Conservation (phyloP, 305 asterid species). For the Ajuga reptans region DNA sequence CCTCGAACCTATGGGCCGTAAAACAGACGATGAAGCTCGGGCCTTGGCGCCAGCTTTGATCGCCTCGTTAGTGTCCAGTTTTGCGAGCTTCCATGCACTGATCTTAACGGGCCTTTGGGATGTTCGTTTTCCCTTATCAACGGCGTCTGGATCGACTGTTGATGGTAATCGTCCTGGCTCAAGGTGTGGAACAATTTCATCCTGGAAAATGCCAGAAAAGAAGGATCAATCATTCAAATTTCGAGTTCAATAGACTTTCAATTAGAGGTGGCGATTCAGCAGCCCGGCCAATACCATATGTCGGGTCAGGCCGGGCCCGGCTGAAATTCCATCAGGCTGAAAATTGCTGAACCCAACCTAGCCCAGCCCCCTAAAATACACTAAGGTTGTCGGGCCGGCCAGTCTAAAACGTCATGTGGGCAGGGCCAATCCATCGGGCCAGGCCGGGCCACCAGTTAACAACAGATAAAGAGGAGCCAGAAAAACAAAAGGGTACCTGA, state of each 20-base stretch:
- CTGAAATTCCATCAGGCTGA: too few relatives aligned
- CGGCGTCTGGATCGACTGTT: slow-evolving; percentile 78
- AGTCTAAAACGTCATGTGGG: too few relatives aligned
- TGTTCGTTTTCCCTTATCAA: slow-evolving; percentile 56
- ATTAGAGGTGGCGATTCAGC: too few relatives aligned
- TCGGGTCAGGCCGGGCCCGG: too few relatives aligned
- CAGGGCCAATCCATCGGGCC: too few relatives aligned
- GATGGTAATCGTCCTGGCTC: slow-evolving; percentile 87
- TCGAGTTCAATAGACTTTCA: not conserved
- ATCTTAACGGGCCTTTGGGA: slow-evolving; percentile 67
- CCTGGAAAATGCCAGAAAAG: slow-evolving; percentile 33
- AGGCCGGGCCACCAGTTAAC: not conserved
- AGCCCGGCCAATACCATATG: too few relatives aligned
- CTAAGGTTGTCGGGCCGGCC: too few relatives aligned
- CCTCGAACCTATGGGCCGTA: slow-evolving; percentile 60
- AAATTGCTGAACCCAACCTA: too few relatives aligned
- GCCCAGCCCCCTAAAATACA: too few relatives aligned
- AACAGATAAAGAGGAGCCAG: not conserved
- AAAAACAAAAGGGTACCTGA: slow-evolving; percentile 43
- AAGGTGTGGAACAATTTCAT: slow-evolving; percentile 79
- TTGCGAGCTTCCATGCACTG: slow-evolving; percentile 97
- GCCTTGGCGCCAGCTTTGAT: slow-evolving; percentile 92
- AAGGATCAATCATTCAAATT: not conserved
- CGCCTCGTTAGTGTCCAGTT: slow-evolving; percentile 78
- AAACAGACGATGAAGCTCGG: slow-evolving; percentile 82